A percentile compares a stretch with the other conserved stretches of the same genome.
Conservation (phyloP, 2,329 filamentous ascomycete genomes). For the Aphanocladium album region DNA sequence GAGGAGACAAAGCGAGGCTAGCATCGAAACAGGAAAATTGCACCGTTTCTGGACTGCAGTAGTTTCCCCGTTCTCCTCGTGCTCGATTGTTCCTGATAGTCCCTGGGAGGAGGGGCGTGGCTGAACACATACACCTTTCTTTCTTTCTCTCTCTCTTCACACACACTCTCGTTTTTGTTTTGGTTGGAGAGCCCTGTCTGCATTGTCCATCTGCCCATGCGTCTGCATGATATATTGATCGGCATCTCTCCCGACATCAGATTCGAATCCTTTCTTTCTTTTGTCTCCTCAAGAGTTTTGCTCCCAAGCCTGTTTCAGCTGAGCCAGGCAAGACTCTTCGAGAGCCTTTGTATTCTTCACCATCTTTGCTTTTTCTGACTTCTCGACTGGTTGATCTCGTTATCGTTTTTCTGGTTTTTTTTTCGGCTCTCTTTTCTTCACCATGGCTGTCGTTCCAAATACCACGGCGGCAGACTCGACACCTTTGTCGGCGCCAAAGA, state of each 20-base stretch:
- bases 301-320: background rate
- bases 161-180: no score
- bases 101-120: background rate
- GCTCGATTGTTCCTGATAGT: background rate
- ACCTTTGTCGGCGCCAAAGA: slow-evolving; percentile 6
- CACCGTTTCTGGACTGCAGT: background rate
- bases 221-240: background rate
- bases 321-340: background rate
- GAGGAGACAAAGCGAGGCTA: background rate
- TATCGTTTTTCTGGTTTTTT: background rate
- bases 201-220: background rate
- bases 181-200: background rate
- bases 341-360: background rate
- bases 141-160: background rate
- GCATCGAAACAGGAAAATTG: background rate
- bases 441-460: background rate
- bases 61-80: background rate
- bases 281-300: background rate
- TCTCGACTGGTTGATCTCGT: no score
- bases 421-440: background rate
- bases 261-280: background rate
- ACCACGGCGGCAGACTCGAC: background rate
- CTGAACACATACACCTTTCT: background rate
- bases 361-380: background rate
- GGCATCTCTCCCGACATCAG: background rate